Evolutionary conservation across 768 basidiomycete species (phyloP).

Genomic region (Hortiboletus campestris): DNA sequence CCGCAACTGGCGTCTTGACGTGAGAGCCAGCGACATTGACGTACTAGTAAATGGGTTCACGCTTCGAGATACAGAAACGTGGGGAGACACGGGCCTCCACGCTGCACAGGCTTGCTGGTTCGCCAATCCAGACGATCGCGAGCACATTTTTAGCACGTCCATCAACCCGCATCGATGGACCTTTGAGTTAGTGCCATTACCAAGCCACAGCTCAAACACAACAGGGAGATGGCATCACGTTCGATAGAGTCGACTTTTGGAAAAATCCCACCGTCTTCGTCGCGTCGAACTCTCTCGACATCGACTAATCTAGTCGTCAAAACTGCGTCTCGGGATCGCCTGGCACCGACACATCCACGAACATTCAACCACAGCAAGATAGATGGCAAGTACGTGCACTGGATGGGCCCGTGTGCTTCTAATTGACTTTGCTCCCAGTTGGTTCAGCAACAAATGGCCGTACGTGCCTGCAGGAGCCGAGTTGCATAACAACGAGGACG

Average conservation of each 20-base stretch:
- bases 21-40: constrained; percentile 6
- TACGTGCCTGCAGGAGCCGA: constrained; percentile 34
- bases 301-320: constrained; percentile 10
- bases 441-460: constrained; percentile 21
- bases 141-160: constrained; percentile 12
- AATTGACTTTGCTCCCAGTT: constrained; percentile 19
- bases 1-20: constrained; percentile 7
- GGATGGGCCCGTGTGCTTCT: constrained; percentile 35
- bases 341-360: constrained; percentile 39
- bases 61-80: constrained; percentile 11
- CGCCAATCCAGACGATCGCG: constrained; percentile 17
- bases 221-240: constrained; percentile 2
- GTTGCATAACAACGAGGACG: constrained; percentile 40
- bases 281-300: constrained; percentile 10
- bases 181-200: not conserved
- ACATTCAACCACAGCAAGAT: constrained; percentile 32
- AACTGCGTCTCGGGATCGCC: constrained; percentile 36
- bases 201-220: not conserved
- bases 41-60: constrained; percentile 12
- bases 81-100: constrained; percentile 3
- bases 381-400: constrained; percentile 48
- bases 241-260: constrained; percentile 7
- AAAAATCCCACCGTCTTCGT: constrained; percentile 12
- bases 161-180: constrained; percentile 4
- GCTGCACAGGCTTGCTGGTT: constrained; percentile 9